phyloP scores from a whole-genome alignment of 768 basidiomycete genomes.

The Podaxis sp. region DNA sequence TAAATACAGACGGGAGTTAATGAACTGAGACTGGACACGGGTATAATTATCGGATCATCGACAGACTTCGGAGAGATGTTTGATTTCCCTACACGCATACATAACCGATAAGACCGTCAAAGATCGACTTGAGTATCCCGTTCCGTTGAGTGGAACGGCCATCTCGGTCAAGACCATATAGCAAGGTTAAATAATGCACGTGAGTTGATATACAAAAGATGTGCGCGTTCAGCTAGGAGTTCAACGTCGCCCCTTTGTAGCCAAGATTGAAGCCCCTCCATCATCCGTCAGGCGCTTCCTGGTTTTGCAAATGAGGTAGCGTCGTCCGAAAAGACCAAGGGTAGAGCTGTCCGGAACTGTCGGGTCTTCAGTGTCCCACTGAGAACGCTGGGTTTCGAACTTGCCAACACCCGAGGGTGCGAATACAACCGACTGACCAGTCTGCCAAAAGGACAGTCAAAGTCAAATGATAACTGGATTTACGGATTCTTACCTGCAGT shows the following conservation, averaged over 20 bases:
- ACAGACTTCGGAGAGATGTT: no score
- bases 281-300: conserved; percentile 60
- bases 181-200: no score
- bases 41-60: not conserved
- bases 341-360: not conserved
- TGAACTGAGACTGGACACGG: not conserved
- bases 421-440: conserved; percentile 69
- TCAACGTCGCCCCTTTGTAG: conserved; percentile 6
- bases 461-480: not conserved
- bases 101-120: no score
- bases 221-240: no score
- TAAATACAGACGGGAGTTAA: no score
- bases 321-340: conserved; percentile 50
- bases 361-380: not conserved
- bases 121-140: no score
- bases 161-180: no score
- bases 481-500: conserved; percentile 47
- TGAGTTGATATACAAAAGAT: no score
- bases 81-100: no score
- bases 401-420: conserved; percentile 62
- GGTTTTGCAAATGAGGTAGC: conserved; percentile 61
- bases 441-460: conserved; percentile 37
- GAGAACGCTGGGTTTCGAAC: conserved; percentile 20
- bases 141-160: no score
- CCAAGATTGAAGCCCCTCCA: conserved; percentile 62